Percentiles rank a stretch among this genome's conserved stretches.
phyloP scores from a whole-genome alignment of 2,329 filamentous ascomycete species.

The Neonectria ditissima region DNA sequence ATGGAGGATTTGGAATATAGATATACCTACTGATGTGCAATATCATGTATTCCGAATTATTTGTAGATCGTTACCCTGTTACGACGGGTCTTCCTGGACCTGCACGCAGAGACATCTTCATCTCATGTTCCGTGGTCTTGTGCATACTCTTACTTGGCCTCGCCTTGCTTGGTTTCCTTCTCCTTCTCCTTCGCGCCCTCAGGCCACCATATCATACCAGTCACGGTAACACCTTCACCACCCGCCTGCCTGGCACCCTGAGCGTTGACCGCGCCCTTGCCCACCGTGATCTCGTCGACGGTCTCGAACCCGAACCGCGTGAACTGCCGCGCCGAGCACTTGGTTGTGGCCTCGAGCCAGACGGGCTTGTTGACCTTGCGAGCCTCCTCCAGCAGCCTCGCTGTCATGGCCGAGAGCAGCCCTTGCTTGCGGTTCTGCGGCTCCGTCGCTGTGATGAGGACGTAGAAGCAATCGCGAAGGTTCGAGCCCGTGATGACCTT shows the following conservation, averaged over 20 bases:
- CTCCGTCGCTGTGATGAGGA: conserved; percentile 22
- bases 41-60: background rate
- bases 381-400: conserved; percentile 12
- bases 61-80: too few relatives aligned
- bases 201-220: conserved; percentile 31
- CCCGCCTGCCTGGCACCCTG: conserved; percentile 21
- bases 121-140: background rate
- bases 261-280: conserved; percentile 19
- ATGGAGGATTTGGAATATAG: conserved; percentile 31
- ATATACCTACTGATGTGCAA: conserved; percentile 23
- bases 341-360: conserved; percentile 26
- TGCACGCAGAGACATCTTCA: background rate
- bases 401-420: conserved; percentile 11
- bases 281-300: conserved; percentile 25
- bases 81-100: background rate
- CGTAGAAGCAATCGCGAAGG: conserved; percentile 22
- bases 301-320: conserved; percentile 18
- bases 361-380: conserved; percentile 21
- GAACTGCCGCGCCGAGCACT: conserved; percentile 28
- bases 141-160: background rate
- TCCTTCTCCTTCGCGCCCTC: too few relatives aligned
- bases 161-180: background rate
- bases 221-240: conserved; percentile 24
- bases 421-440: conserved; percentile 17
- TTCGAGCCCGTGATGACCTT: conserved; percentile 9